Base-by-base conservation (phyloP, 2,329 filamentous ascomycete genomes). In the Cladophialophora exuberans region DNA sequence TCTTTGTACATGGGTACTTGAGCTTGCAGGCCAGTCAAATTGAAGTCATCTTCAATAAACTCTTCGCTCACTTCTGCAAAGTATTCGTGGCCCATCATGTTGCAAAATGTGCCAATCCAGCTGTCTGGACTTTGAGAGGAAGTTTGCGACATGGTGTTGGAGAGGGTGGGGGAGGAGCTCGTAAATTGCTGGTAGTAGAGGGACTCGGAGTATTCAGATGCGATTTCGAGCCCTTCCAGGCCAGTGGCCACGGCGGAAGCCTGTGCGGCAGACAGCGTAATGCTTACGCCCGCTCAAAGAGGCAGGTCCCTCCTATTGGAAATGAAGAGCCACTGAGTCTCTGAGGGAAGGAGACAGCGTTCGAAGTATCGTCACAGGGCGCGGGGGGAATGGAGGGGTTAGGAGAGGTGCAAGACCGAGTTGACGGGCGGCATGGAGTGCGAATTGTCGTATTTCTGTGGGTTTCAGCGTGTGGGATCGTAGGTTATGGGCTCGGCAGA, bases 11-110 rank as follows among this genome's bases (percentile, higher is more conserved):
- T 96, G 62, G 90, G 88, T 48, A 99, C 94, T 76, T 97, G 93
- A 57, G 87, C 89, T 74, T 96, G 91, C 67, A 99, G 80, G 45
- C 94, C 94, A 1, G 94, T 99, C 62, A 99, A 80, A 74, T 99
- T 99, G 81, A 99, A 99, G 74, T 99, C 94, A 84, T 99, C 94
- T 73, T 99, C 94, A 70, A 99, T 97, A 67, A 99, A 99, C 69
- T 99, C 94, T 76, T 99, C 94, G 41, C 90, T 94, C 46, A 99
- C 93, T 78, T 99, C 94, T 60, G 94, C 94, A 73, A 99, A 99
- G 77, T 97, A 99, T 74, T 99, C 94, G 72, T 99, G 94, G 59
- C 94, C 94, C 57, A 97, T 83, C 41, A 97, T 80, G 33, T 90
- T 91, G 79, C 94, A 99, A 73, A 97, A 99, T 55, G 92, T 95